These are phyloP conservation scores for Epichloe scottii DNA, from an alignment of 2,329 filamentous ascomycete genomes.

Conservation along the genomic window DNA sequence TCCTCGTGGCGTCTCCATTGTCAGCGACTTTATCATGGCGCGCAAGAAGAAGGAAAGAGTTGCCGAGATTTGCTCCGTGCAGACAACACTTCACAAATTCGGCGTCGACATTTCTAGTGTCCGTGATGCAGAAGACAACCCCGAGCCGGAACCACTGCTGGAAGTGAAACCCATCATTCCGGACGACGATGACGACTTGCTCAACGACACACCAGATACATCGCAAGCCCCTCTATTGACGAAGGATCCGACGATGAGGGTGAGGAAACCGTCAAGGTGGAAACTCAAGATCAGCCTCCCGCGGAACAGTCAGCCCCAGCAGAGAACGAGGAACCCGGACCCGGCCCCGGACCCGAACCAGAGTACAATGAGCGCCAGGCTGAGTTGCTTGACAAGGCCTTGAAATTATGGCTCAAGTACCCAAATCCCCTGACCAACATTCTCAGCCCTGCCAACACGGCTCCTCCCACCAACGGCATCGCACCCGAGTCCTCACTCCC, in stretches of 20 bases:
- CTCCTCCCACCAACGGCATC: slow-evolving; percentile 54
- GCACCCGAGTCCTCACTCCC: slow-evolving; percentile 32
- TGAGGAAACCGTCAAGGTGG: slow-evolving; percentile 13
- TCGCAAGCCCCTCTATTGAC: slow-evolving; percentile 30
- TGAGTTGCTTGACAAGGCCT: slow-evolving; percentile 38
- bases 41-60: slow-evolving; percentile 62
- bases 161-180: slow-evolving; percentile 31
- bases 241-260: slow-evolving; percentile 14
- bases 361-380: slow-evolving; percentile 36
- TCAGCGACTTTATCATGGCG: slow-evolving; percentile 73
- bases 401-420: slow-evolving; percentile 53
- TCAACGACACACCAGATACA: slow-evolving; percentile 43
- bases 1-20: slow-evolving; percentile 76
- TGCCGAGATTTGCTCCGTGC: slow-evolving; percentile 67
- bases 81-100: slow-evolving; percentile 51
- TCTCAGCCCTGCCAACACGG: slow-evolving; percentile 48
- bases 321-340: background rate
- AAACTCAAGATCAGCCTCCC: slow-evolving; percentile 7
- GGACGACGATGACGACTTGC: slow-evolving; percentile 43
- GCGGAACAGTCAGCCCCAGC: slow-evolving; percentile 11
- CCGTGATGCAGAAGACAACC: slow-evolving; percentile 20
- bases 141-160: slow-evolving; percentile 23
- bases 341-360: background rate
- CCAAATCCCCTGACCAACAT: slow-evolving; percentile 44
- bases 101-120: slow-evolving; percentile 31